Percentiles rank a stretch among this genome's conserved stretches.
Evolutionary conservation across 805 yeast species (phyloP).

Genomic region (Kodamaea jinghongensis): DNA sequence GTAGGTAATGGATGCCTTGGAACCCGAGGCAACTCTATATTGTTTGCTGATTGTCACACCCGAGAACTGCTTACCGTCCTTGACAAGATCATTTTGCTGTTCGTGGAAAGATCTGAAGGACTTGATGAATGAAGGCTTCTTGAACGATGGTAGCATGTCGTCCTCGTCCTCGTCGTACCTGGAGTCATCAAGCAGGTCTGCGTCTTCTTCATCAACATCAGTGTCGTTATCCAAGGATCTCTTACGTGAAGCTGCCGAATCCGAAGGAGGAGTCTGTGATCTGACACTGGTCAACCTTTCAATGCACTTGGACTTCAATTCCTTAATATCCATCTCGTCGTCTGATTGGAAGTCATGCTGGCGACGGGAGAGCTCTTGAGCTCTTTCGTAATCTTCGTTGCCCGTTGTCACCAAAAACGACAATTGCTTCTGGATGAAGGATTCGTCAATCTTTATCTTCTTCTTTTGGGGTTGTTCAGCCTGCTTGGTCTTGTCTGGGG

Average conservation of each 20-base stretch:
- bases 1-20: slow-evolving; percentile 57
- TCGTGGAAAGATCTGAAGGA: slow-evolving; percentile 43
- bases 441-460: slow-evolving; percentile 43
- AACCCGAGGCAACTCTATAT: slow-evolving; percentile 53
- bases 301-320: slow-evolving; percentile 45
- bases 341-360: slow-evolving; percentile 41
- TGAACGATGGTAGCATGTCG: slow-evolving; percentile 38
- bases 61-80: slow-evolving; percentile 36
- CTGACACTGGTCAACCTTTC: slow-evolving; percentile 26
- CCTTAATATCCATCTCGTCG: slow-evolving; percentile 41
- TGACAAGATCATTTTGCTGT: slow-evolving; percentile 38
- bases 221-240: slow-evolving; percentile 15
- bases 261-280: slow-evolving; percentile 20
- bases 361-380: slow-evolving; percentile 27
- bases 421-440: slow-evolving; percentile 54
- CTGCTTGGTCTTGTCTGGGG: slow-evolving; percentile 17
- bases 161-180: slow-evolving; percentile 28
- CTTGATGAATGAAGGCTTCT: slow-evolving; percentile 45
- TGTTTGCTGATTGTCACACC: slow-evolving; percentile 54
- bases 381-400: slow-evolving; percentile 32
- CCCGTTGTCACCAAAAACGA: slow-evolving; percentile 45
- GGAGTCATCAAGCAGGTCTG: not conserved
- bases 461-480: slow-evolving; percentile 25
- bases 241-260: slow-evolving; percentile 9
- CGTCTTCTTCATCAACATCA: slow-evolving; percentile 20